phyloP scores from a whole-genome alignment of 2,329 filamentous ascomycete genomes.

The Rutstroemia sydowiana region DNA sequence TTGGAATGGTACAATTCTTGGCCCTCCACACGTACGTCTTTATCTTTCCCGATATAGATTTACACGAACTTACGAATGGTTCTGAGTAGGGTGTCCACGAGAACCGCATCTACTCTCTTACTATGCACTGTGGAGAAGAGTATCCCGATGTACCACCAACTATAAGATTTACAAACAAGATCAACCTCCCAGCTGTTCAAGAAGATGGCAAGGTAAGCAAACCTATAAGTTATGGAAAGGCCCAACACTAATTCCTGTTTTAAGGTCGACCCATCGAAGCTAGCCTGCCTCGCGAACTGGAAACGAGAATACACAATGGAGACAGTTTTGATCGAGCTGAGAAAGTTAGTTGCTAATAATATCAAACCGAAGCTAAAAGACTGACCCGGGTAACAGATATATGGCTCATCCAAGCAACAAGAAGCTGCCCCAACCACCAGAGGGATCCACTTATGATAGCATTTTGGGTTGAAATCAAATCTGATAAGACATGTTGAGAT shows the following conservation, averaged over 20 bases:
- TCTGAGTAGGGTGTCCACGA: conserved; percentile 75
- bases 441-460: conserved; percentile 57
- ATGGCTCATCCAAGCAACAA: conserved; percentile 91
- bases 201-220: conserved; percentile 61
- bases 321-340: conserved; percentile 78
- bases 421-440: conserved; percentile 88
- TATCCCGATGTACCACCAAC: conserved; percentile 87
- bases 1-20: conserved; percentile 97
- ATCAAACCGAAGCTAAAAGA: not conserved
- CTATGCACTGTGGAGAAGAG: conserved; percentile 84
- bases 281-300: conserved; percentile 85
- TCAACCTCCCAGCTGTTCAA: conserved; percentile 91
- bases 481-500: not conserved
- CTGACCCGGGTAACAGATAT: conserved; percentile 49
- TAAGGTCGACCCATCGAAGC: conserved; percentile 72
- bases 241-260: not conserved
- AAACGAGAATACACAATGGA: conserved; percentile 93
- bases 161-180: conserved; percentile 86
- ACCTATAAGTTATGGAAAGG: not conserved
- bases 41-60: not conserved
- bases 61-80: not conserved
- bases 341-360: conserved; percentile 49
- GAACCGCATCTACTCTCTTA: conserved; percentile 97
- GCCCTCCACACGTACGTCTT: conserved; percentile 79
- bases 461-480: not conserved